Base-by-base conservation (phyloP, 306 rosid species). In the Trifolium dubium region DNA sequence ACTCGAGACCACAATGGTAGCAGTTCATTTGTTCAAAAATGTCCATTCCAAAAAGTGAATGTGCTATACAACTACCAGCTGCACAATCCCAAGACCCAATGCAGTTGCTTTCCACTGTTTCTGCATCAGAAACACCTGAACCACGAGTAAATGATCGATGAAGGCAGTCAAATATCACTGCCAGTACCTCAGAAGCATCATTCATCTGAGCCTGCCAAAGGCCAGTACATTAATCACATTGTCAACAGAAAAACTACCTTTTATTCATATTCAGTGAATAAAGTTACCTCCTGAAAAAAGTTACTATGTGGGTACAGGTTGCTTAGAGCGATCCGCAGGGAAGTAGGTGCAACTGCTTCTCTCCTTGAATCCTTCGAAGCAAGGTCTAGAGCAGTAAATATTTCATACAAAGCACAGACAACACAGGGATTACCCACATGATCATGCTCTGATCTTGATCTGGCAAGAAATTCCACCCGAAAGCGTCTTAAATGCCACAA, bases 151-250 rank as follows among this genome's bases (percentile, higher is more conserved):
- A 92, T 32, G 99, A 88, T 63, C 14, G 88, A 75, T 95, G 99
- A 77, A 95, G 93, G 88, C 99, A 88, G 72, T 88, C 87, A 89
- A 92, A 95, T 78, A 95, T 85, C 77, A 87, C 98, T 17, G 53
- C 91, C 78, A 95, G 81, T 11, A 95, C 99, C 87, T 95, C 99
- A 72, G 99, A 95, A 67, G 99, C 99, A 79, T 95, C 99, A 58
- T 95, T 95, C 99, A 95, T 95, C 82, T 95, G 98, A 80, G 88
- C 97, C 99, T 95, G 89, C 46, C 75, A 83, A 79, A 79, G 53
- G 65, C 47, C 78, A 61, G 19, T 50, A 53, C 49, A 54, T 88
- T 70, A 85, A 75, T 70, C 83, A 64, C 80, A 69, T 72, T 55
- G 63, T 19, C 19, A 66, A 73, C 69, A 70, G 51, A 54, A 44